Evolutionary conservation across 768 basidiomycete genomes (phyloP).

Genomic region (Lentinula detonsa): DNA sequence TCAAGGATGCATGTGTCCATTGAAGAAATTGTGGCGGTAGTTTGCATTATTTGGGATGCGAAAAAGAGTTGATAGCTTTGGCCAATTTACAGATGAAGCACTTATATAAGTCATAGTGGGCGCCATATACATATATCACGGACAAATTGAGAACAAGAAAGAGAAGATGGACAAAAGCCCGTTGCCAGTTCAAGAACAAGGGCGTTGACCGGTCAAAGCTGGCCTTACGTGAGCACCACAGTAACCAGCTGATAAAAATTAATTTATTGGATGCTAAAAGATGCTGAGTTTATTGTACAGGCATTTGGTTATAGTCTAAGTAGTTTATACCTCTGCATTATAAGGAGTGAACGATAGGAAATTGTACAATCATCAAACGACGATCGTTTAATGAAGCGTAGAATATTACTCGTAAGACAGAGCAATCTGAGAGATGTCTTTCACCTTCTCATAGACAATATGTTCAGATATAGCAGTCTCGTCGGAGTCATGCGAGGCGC

Average conservation of each 20-base stretch:
- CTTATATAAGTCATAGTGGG: not conserved
- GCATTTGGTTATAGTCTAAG: not conserved
- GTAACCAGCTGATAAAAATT: not conserved
- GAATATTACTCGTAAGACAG: not conserved
- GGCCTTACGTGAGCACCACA: not conserved
- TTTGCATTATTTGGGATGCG: not conserved
- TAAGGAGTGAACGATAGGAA: not conserved
- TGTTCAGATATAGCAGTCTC: not conserved
- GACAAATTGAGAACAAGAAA: not conserved
- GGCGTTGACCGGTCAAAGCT: not conserved
- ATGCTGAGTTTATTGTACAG: not conserved
- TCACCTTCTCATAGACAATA: not conserved
- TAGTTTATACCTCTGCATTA: not conserved
- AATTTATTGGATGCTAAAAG: not conserved
- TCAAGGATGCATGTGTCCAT: not conserved
- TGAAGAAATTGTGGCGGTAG: not conserved
- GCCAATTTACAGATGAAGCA: no score
- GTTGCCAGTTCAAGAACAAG: constrained; percentile 1
- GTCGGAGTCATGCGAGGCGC: not conserved
- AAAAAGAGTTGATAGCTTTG: not conserved
- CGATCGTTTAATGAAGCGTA: not conserved
- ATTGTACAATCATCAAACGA: not conserved
- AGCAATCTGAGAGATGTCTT: not conserved
- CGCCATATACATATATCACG: not conserved
- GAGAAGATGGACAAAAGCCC: not conserved